Percentiles rank a stretch among this genome's conserved stretches.
phyloP scores from a whole-genome alignment of 306 rosid genomes.

The Delonix regia region DNA sequence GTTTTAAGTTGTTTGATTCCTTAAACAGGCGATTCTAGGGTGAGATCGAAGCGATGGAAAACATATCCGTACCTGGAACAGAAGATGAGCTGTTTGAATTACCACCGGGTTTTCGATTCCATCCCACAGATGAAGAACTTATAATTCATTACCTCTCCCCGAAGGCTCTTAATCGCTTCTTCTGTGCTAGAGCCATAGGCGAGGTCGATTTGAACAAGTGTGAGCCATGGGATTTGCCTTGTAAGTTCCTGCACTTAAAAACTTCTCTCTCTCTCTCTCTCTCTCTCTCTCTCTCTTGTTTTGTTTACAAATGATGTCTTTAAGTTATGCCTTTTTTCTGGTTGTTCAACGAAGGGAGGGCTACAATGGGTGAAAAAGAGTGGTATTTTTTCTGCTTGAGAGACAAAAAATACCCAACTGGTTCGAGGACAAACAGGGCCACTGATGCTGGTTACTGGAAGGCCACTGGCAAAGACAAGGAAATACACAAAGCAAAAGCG shows the following conservation, averaged over 20 bases:
- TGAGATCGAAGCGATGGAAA: constrained; percentile 52
- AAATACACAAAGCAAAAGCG: constrained; percentile 52
- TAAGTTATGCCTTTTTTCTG: constrained; percentile 5
- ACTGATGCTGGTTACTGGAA: constrained; percentile 91
- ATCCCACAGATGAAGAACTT: constrained; percentile 91
- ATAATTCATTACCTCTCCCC: constrained; percentile 69
- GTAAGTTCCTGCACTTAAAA: constrained; percentile 45
- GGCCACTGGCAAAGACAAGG: constrained; percentile 93
- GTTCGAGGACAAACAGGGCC: constrained; percentile 84
- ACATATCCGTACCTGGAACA: constrained; percentile 20
- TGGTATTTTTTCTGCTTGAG: constrained; percentile 85
- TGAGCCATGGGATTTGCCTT: constrained; percentile 97
- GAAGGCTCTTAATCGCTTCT: constrained; percentile 60
- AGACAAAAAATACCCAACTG: constrained; percentile 87
- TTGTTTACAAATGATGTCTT: background rate
- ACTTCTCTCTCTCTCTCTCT: no score
- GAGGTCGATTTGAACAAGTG: constrained; percentile 86
- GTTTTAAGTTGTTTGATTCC: background rate
- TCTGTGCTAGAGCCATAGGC: constrained; percentile 65
- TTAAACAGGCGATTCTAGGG: constrained; percentile 30
- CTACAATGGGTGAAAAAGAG: constrained; percentile 83
- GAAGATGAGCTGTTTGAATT: constrained; percentile 56
- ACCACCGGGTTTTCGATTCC: constrained; percentile 94
- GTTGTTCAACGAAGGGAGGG: constrained; percentile 54
- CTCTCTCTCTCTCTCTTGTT: background rate